Base-by-base conservation (phyloP, 176 grass and related monocot species). In the Avena sativa region DNA sequence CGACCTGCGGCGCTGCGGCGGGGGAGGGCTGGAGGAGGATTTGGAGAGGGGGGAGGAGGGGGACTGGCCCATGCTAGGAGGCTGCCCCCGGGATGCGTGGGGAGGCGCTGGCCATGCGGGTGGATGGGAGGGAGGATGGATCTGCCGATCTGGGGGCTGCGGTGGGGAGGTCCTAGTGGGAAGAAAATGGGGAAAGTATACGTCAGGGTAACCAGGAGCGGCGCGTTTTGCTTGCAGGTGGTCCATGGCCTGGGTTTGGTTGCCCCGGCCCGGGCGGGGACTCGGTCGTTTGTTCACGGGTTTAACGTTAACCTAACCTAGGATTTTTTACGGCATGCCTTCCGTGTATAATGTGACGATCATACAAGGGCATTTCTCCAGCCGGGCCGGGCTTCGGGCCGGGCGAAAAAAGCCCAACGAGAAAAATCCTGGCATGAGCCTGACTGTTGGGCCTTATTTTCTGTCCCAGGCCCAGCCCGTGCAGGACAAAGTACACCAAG, bases 51-150 rank as follows among this genome's bases (percentile, higher is more conserved):
- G 76, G 44, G 70, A 79, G 61, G 85, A 81, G 0, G 84, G 79
- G 80, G 60, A 70, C 11, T 81, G 77, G 89, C 55, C 90, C 87
- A 91, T 88, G 86, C 90, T 93, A 90, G 15, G 86, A 53, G 53
- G 81, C 19, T 61, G 19, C 20, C 67, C 53, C 81, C 49, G 87
- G 67, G 78, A 75, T 21, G 71, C 71, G 60, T 55, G 87, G 76
- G 74, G 62, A 82, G 79, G 43, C 84, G 81, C 52, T 82, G 86
- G 51, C 73, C 76, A 91, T 87, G 58, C 62, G 81, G 40, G 55
- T 52, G 83, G 83, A 61, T 26, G 72, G 74, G 71, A 74, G 21
- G 20, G 21, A 4, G 44, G 44, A 76, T 87, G 86, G 82, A 91
- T 88, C 85, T 91, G 79, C 79, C 88, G 84, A 90, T 90, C 89